phyloP scores from a whole-genome alignment of 1,284 basidiomycete species.

The Cutaneotrichosporon cutaneum region DNA sequence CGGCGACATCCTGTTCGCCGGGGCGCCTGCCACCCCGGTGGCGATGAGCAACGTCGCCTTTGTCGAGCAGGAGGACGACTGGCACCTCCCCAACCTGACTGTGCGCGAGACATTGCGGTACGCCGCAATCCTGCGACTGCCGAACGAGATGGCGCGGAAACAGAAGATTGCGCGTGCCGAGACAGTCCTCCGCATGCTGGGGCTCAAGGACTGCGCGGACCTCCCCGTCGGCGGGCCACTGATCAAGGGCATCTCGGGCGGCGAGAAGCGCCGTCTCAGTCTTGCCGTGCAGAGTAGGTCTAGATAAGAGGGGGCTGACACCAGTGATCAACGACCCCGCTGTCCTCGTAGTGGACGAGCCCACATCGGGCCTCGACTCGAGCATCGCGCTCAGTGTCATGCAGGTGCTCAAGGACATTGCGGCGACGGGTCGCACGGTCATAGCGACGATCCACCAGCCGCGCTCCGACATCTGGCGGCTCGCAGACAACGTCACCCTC shows the following conservation, averaged over 20 bases:
- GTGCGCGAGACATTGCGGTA: slow-evolving; percentile 55
- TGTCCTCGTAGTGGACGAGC: slow-evolving; percentile 56
- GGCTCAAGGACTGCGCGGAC: slow-evolving; percentile 59
- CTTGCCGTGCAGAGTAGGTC: slow-evolving; percentile 56
- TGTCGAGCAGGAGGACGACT: slow-evolving; percentile 59
- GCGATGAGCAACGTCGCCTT: slow-evolving; percentile 55
- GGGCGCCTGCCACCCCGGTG: slow-evolving; percentile 33
- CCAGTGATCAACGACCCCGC: slow-evolving; percentile 55
- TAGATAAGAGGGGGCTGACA: neutral
- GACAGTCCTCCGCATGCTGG: slow-evolving; percentile 57
- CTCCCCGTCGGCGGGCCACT: slow-evolving; percentile 58
- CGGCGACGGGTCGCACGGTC: slow-evolving; percentile 58
- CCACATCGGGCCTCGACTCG: slow-evolving; percentile 57
- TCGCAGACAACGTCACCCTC: slow-evolving; percentile 57
- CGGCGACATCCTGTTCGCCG: slow-evolving; percentile 52
- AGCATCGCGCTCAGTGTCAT: slow-evolving; percentile 56
- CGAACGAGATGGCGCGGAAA: slow-evolving; percentile 51
- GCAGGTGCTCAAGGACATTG: slow-evolving; percentile 56
- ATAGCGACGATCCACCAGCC: slow-evolving; percentile 61
- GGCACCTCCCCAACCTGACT: slow-evolving; percentile 56
- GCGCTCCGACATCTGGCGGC: slow-evolving; percentile 57
- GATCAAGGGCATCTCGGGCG: slow-evolving; percentile 58
- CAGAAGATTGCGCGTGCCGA: slow-evolving; percentile 57
- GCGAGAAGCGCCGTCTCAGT: slow-evolving; percentile 59
- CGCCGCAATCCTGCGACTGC: slow-evolving; percentile 58